These are phyloP conservation scores for Suillus paluster DNA, from an alignment of 768 basidiomycete species.

Conservation along the genomic window DNA sequence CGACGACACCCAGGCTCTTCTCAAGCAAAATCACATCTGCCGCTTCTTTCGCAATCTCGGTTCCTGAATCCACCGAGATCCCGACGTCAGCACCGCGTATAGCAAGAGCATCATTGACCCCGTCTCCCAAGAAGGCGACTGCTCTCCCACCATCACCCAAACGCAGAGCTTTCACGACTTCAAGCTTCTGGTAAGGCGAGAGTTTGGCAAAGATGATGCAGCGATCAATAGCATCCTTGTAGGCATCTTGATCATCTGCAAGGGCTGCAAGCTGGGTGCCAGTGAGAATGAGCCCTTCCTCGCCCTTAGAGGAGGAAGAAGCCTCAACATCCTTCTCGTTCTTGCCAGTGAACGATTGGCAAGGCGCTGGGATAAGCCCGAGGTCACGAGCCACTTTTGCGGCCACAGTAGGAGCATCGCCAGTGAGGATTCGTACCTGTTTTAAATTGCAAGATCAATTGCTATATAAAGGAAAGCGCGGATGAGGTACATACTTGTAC, in stretches of 20 bases:
- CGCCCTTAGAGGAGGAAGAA: conserved; percentile 17
- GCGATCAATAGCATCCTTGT: conserved; percentile 34
- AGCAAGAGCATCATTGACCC: conserved; percentile 36
- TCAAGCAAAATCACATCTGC: conserved; percentile 41
- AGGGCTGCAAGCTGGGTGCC: conserved; percentile 33
- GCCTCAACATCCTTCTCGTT: conserved; percentile 33
- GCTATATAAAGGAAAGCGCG: conserved; percentile 7
- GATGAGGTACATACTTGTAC: conserved; percentile 28
- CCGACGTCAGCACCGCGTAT: conserved; percentile 37
- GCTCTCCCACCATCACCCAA: conserved; percentile 30
- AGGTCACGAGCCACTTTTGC: conserved; percentile 43
- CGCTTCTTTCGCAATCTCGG: conserved; percentile 42
- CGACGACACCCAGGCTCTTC: conserved; percentile 39
- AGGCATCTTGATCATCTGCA: conserved; percentile 29
- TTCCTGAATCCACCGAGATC: conserved; percentile 38
- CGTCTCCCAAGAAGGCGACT: conserved; percentile 36
- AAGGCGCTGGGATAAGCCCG: conserved; percentile 29
- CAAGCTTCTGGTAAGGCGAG: conserved; percentile 38
- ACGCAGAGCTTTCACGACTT: conserved; percentile 36
- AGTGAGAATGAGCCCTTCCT: conserved; percentile 31
- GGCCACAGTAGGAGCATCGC: conserved; percentile 38
- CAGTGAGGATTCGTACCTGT: conserved; percentile 41
- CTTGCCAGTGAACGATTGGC: background rate
- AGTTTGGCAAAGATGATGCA: conserved; percentile 36
- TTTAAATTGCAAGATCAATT: background rate